phyloP scores from a whole-genome alignment of 2,329 filamentous ascomycete species.

The Sphaerostilbella broomeana region DNA sequence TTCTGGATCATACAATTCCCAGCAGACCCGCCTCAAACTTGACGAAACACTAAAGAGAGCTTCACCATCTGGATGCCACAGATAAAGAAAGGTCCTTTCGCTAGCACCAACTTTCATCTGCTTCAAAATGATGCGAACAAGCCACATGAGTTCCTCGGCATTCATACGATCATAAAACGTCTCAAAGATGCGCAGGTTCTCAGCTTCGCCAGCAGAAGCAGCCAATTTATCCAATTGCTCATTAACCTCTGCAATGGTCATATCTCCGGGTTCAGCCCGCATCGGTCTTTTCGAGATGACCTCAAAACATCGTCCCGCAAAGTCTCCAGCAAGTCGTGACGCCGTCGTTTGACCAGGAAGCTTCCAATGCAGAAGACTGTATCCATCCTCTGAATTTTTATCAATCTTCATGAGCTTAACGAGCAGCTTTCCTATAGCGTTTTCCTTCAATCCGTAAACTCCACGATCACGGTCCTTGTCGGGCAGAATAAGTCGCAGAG shows the following conservation, averaged over 20 bases:
- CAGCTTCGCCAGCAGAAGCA: conserved; percentile 68
- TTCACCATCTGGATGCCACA: conserved; percentile 75
- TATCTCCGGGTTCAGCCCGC: conserved; percentile 62
- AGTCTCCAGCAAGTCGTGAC: conserved; percentile 73
- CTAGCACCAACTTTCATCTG: conserved; percentile 70
- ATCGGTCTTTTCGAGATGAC: conserved; percentile 79
- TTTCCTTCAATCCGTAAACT: conserved; percentile 93
- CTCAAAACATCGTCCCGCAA: conserved; percentile 82
- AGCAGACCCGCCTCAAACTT: conserved; percentile 83
- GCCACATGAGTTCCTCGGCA: conserved; percentile 85
- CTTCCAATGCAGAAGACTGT: conserved; percentile 86
- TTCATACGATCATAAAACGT: conserved; percentile 89
- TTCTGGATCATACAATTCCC: conserved; percentile 75
- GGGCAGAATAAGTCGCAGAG: conserved; percentile 82
- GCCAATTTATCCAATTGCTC: conserved; percentile 73
- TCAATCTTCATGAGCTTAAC: conserved; percentile 90
- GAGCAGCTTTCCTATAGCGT: conserved; percentile 80
- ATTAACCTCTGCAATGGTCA: conserved; percentile 89
- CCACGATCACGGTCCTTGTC: conserved; percentile 88
- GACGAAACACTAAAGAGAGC: conserved; percentile 83
- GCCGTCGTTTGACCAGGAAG: conserved; percentile 63
- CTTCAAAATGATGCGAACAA: conserved; percentile 86
- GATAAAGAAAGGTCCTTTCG: conserved; percentile 78
- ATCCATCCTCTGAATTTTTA: conserved; percentile 81
- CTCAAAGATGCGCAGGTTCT: conserved; percentile 74